Conservation (phyloP, 306 rosid genomes). For the Trichosanthes truncata region DNA sequence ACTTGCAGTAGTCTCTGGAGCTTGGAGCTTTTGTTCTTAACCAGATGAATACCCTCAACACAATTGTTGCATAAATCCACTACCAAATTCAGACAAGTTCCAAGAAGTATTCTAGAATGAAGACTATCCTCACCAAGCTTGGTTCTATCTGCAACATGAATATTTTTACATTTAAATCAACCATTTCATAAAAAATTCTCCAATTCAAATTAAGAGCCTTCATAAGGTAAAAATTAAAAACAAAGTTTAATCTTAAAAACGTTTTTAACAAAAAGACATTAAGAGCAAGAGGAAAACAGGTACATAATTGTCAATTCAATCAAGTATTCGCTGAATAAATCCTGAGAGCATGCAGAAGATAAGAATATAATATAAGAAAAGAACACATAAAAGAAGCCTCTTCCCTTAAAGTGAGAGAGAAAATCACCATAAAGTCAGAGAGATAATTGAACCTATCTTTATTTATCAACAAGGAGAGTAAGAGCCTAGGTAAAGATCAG, state of each 20-base stretch:
- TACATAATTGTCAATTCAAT: neutral
- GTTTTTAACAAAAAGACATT: neutral
- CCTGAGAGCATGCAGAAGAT: neutral
- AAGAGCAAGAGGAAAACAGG: neutral
- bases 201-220: neutral
- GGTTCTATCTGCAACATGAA: constrained; percentile 47
- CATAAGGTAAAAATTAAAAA: neutral
- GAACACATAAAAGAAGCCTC: neutral
- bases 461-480: neutral
- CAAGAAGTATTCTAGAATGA: constrained; percentile 37
- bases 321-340: neutral
- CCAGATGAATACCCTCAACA: constrained; percentile 53
- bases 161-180: constrained; percentile 13
- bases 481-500: neutral
- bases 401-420: neutral
- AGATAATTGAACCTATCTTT: neutral
- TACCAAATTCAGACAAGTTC: constrained; percentile 49
- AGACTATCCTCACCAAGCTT: constrained; percentile 37
- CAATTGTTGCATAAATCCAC: constrained; percentile 51
- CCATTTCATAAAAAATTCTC: neutral
- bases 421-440: neutral
- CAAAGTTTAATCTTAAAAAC: neutral
- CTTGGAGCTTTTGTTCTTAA: constrained; percentile 38
- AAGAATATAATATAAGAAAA: neutral
- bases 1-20: constrained; percentile 37